Conservation (phyloP, 2,329 filamentous ascomycete genomes). For the Xylaria sp. region DNA sequence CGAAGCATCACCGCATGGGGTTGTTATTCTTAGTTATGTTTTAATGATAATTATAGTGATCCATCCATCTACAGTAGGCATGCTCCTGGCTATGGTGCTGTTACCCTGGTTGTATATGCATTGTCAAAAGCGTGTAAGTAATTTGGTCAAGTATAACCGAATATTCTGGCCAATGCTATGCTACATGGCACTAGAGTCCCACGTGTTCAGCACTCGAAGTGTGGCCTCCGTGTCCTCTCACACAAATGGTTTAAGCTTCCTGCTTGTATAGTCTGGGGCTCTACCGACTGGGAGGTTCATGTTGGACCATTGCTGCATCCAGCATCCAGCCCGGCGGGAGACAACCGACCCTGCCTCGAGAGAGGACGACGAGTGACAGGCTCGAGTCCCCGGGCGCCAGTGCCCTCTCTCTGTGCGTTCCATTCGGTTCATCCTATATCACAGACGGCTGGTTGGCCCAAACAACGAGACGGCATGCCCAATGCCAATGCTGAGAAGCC, state of each 20-base stretch:
- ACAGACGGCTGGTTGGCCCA: slow-evolving; percentile 37
- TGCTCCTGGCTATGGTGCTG: slow-evolving; percentile 3
- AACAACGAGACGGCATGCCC: slow-evolving; percentile 40
- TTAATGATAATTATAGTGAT: slow-evolving; percentile 7
- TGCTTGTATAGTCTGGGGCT: slow-evolving; percentile 22
- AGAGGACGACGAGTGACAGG: slow-evolving; percentile 25
- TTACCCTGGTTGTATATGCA: slow-evolving; percentile 26
- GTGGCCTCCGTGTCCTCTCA: slow-evolving; percentile 24
- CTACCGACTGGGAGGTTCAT: slow-evolving; percentile 32
- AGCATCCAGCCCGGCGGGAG: slow-evolving; percentile 17
- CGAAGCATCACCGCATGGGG: not conserved
- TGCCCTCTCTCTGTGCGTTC: slow-evolving; percentile 46
- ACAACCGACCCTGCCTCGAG: slow-evolving; percentile 17
- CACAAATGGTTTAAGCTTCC: slow-evolving; percentile 14
- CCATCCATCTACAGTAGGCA: not conserved
- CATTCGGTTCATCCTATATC: slow-evolving; percentile 34
- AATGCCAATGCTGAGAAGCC: slow-evolving; percentile 23
- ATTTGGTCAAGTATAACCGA: slow-evolving; percentile 17
- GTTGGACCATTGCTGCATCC: slow-evolving; percentile 23
- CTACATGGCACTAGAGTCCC: slow-evolving; percentile 13
- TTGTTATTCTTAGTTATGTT: slow-evolving; percentile 32
- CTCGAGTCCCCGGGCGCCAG: slow-evolving; percentile 29
- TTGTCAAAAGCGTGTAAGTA: slow-evolving; percentile 8
- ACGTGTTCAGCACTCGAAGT: slow-evolving; percentile 2
- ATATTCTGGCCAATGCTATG: slow-evolving; percentile 28